Percentiles rank a stretch among this genome's conserved stretches.
Conservation (phyloP, 2,329 filamentous ascomycete genomes). For the Blumeria graminis region DNA sequence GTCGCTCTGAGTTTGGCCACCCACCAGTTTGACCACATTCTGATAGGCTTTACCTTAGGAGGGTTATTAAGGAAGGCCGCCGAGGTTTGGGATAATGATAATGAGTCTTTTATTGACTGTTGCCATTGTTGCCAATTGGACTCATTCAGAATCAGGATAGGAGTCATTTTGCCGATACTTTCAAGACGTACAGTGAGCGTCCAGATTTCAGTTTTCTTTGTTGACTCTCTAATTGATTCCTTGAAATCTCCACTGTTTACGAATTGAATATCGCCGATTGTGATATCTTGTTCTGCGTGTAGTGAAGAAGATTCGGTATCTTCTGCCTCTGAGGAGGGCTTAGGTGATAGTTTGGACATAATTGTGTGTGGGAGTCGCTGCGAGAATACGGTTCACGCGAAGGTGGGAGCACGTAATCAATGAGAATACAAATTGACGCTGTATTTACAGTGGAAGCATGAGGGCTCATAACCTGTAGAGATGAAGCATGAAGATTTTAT, state of each 20-base stretch:
- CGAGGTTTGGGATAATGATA: not conserved
- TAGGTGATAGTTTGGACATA: not conserved
- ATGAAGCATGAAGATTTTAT: no score
- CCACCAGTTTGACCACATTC: not conserved
- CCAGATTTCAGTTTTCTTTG: not conserved
- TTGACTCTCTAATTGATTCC: not conserved
- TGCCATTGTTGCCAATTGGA: not conserved
- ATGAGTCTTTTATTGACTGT: not conserved
- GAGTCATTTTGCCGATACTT: not conserved
- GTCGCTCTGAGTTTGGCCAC: not conserved
- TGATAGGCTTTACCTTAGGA: not conserved
- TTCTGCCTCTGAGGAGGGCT: not conserved
- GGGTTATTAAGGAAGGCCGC: not conserved
- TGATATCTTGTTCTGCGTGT: not conserved
- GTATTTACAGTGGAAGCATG: no score
- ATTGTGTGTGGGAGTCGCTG: not conserved
- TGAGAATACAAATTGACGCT: no score
- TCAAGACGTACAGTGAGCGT: not conserved
- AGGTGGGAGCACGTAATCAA: not conserved
- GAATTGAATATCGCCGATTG: not conserved
- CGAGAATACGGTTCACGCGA: not conserved
- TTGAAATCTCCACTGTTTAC: not conserved
- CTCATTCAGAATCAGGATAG: not conserved
- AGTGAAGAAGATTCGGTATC: not conserved
- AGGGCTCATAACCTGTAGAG: no score